Evolutionary conservation across 2,329 filamentous ascomycete species (phyloP), one percentile per base, ranked within the genome.

Genomic region (Aspergillus sp.): DNA sequence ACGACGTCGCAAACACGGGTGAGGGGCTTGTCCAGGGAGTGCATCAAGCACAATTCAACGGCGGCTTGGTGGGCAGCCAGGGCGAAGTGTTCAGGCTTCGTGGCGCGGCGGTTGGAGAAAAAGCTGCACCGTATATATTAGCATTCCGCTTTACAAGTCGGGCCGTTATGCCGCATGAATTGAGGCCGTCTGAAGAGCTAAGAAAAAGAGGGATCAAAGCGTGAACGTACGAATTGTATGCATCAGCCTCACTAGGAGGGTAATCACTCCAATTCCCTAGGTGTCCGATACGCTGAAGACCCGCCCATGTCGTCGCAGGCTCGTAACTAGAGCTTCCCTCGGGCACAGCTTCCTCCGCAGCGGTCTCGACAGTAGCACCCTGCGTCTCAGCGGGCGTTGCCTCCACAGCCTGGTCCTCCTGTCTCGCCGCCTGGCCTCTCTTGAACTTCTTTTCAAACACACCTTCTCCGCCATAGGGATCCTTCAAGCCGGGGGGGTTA

Each of bases 41-140:
- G 74, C 68, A 85, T 70, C 3, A 82, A 71, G 59, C 80, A 79
- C 4, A 84, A 71, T 66, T 88, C 85, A 5, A 86, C 79, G 11
- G 83, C 73, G 4, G 84, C 80, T 60, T 83, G 79, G 60, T 84
- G 82, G 41, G 87, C 77, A 33, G 80, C 76, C 44, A 67, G 71
- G 41, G 73, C 65, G 55, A 79, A 61, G 27, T 75, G 68, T 6
- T 72, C 66, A 9, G 64, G 63, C 53, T 77, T 68, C 6, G 64
- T 68, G 41, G 74, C 59, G 55, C 71, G 75, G 41, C 74, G 68
- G 41, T 65, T 61, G 11, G 74, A 68, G 57, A 77, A 64, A 64
- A 82, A 73, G 14, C 70, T 73, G 50, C 4, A 58, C 4, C 7
- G 14, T 33, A 31, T 31, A 11, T 31, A 46, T 61, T 44, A 59